Evolutionary conservation across 2,329 filamentous ascomycete genomes (phyloP), one percentile per base, ranked within the genome.

Genomic region (Penicillium sp.): DNA sequence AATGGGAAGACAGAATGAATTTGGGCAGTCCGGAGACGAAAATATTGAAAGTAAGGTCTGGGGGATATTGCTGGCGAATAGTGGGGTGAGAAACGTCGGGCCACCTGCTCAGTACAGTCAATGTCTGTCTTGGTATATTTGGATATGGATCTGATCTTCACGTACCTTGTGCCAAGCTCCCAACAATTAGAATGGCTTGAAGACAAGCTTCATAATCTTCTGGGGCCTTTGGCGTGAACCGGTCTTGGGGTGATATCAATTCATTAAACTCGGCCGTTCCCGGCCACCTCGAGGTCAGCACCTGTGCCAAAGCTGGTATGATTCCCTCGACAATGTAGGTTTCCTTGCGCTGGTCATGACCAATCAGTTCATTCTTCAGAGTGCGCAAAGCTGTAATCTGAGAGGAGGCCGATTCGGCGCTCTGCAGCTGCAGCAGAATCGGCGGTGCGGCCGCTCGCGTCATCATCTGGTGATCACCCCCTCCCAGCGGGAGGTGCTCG

Each of bases 331-430:
- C 80, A 40, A 97, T 82, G 80, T 88, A 92, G 55, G 85, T 76
- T 75, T 93, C 88, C 76, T 99, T 99, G 72, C 88, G 87, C 73
- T 93, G 87, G 34, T 89, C 83, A 74, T 97, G 91, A 25, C 94
- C 94, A 59, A 96, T 86, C 47, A 96, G 83, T 61, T 94, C 89
- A 74, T 96, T 94, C 79, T 96, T 97, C 31, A 99, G 78, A 41
- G 81, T 80, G 63, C 87, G 85, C 44, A 97, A 81, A 49, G 87
- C 84, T 27, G 80, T 77, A 40, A 84, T 68, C 60, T 75, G 76
- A 46, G 69, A 68, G 40, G 69, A 71, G 54, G 70, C 62, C 58
- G 73, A 77, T 47, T 73, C 75, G 60, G 86, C 81, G 65, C 77
- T 81, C 61, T 80, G 80, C 55, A 89, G 78, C 70, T 85, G 82